Evolutionary conservation across 352 stramenopile species (phyloP).

Genomic region (Globisporangium polare): DNA sequence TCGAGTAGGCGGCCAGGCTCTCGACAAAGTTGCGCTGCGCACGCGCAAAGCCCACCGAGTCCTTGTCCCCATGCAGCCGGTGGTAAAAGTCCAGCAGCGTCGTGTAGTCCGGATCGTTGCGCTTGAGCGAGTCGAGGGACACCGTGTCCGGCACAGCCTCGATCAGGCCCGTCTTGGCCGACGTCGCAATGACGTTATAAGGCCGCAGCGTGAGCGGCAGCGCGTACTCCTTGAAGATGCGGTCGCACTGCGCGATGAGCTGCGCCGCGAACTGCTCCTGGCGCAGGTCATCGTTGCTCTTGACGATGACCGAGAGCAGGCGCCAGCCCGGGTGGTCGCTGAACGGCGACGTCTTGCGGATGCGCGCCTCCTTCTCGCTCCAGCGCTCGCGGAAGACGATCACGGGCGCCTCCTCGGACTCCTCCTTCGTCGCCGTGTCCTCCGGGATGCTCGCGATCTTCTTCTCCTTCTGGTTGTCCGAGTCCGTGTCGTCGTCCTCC

Average conservation of each 20-base stretch:
- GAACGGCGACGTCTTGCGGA: conserved; percentile 52
- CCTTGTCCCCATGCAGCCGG: conserved; percentile 86
- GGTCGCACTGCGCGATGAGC: conserved; percentile 94
- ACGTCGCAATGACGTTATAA: conserved; percentile 97
- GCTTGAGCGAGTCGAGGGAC: conserved; percentile 97
- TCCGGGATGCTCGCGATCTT: conserved; percentile 44
- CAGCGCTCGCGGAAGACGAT: conserved; percentile 82
- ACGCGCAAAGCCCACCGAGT: conserved; percentile 71
- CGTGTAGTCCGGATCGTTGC: conserved; percentile 77
- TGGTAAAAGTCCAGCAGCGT: conserved; percentile 93
- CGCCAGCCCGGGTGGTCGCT: conserved; percentile 57
- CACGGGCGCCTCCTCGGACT: conserved; percentile 46
- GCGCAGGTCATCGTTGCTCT: conserved; percentile 97
- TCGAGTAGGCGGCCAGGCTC: conserved; percentile 95
- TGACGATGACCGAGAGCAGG: conserved; percentile 94
- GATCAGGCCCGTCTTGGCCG: conserved; percentile 92
- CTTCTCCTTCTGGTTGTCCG: conserved; percentile 14
- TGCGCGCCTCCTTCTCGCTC: conserved; percentile 70
- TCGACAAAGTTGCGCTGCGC: conserved; percentile 87
- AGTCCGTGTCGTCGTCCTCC: background rate
- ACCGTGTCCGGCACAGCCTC: conserved; percentile 95
- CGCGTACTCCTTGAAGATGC: conserved; percentile 94
- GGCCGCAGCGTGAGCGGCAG: conserved; percentile 92
- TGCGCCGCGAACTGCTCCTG: conserved; percentile 98
- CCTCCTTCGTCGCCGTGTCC: conserved; percentile 27